These are phyloP conservation scores for Aspergillus pseudoviridinutans DNA, from an alignment of 2,329 filamentous ascomycete species.

Conservation along the genomic window DNA sequence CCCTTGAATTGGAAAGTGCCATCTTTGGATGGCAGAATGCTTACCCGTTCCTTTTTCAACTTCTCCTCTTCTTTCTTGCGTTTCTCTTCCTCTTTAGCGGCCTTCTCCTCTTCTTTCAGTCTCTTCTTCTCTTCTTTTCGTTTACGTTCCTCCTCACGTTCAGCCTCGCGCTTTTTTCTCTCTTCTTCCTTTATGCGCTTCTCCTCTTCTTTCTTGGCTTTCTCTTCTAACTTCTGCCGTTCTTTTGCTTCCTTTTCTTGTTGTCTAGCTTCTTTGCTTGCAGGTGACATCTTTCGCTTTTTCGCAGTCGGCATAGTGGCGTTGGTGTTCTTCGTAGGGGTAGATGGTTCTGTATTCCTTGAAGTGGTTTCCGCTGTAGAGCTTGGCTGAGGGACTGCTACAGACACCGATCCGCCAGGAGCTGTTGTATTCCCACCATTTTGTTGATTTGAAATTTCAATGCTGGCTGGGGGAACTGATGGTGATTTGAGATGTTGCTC, in stretches of 20 bases:
- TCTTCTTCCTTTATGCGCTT: conserved; percentile 46
- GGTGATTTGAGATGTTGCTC: neutral
- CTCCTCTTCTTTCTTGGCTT: conserved; percentile 29
- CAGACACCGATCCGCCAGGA: neutral
- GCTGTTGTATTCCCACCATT: neutral
- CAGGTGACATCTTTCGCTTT: conserved; percentile 10
- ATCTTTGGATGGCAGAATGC: conserved; percentile 18
- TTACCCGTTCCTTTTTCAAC: conserved; percentile 42
- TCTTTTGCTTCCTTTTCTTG: conserved; percentile 18
- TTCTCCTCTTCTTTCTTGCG: conserved; percentile 33
- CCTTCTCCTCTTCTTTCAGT: conserved; percentile 38
- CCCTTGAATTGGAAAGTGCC: conserved; percentile 9
- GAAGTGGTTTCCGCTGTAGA: neutral
- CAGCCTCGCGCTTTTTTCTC: conserved; percentile 43
- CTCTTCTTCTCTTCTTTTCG: conserved; percentile 44
- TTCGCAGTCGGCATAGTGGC: conserved; percentile 16
- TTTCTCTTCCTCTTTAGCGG: conserved; percentile 41
- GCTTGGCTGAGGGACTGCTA: neutral
- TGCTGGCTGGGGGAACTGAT: neutral
- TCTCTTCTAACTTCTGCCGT: conserved; percentile 22
- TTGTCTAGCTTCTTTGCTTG: conserved; percentile 22
- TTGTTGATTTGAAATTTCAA: neutral
- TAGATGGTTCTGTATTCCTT: neutral
- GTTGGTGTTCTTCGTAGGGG: neutral
- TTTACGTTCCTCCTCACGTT: conserved; percentile 43